Evolutionary conservation across 352 stramenopile species (phyloP).

Genomic region (Aphanomyces euteiches): DNA sequence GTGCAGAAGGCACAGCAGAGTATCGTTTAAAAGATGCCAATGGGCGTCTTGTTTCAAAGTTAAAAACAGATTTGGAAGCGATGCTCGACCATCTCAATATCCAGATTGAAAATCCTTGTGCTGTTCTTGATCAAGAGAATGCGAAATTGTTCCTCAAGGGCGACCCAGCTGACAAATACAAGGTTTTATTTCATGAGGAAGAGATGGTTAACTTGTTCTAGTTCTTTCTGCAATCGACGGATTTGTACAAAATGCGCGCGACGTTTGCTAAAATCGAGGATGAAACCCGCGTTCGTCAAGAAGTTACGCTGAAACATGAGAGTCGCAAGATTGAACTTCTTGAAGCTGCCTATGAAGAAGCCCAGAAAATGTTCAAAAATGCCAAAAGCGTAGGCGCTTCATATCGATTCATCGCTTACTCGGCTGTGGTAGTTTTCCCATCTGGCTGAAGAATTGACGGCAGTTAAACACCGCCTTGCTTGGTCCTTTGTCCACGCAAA

Average conservation of each 20-base stretch:
- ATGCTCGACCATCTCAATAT: slow-evolving; percentile 94
- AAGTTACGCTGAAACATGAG: slow-evolving; percentile 66
- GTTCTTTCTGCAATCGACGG: slow-evolving; percentile 96
- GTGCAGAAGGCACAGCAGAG: slow-evolving; percentile 66
- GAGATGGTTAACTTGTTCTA: slow-evolving; percentile 13
- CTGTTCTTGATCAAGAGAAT: slow-evolving; percentile 97
- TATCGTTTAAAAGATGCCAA: slow-evolving; percentile 66
- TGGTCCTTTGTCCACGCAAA: slow-evolving; percentile 81
- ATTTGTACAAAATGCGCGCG: slow-evolving; percentile 89
- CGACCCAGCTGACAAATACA: slow-evolving; percentile 94
- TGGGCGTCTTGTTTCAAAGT: slow-evolving; percentile 63
- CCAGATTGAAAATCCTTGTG: slow-evolving; percentile 95
- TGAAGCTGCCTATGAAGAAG: slow-evolving; percentile 57
- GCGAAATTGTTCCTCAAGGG: slow-evolving; percentile 97
- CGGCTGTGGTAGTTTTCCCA: slow-evolving; percentile 51
- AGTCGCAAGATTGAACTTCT: slow-evolving; percentile 56
- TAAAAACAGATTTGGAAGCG: slow-evolving; percentile 89
- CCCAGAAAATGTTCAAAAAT: slow-evolving; percentile 66
- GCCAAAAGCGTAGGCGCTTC: slow-evolving; percentile 54
- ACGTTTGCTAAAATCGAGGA: slow-evolving; percentile 85
- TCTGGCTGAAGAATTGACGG: slow-evolving; percentile 62
- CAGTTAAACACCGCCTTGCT: slow-evolving; percentile 71
- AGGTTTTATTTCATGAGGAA: slow-evolving; percentile 21
- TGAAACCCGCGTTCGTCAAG: slow-evolving; percentile 55
- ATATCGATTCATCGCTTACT: too few species aligned